phyloP scores from a whole-genome alignment of 768 basidiomycete species.

The Exsudoporus frostii region DNA sequence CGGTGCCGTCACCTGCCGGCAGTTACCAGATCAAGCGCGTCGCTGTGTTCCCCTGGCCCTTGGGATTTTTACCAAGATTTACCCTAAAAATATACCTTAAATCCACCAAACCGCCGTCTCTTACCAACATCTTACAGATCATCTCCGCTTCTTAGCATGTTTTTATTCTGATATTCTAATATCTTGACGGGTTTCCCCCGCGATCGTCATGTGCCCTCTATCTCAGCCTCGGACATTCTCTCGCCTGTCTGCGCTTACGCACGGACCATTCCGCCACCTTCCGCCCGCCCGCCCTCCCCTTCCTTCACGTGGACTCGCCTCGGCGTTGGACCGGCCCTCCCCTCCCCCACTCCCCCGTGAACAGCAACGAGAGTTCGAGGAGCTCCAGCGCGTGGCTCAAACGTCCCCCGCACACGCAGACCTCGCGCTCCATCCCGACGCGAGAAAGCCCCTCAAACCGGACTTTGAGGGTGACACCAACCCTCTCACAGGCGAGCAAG shows the following conservation, averaged over 20 bases:
- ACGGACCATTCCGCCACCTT: neutral
- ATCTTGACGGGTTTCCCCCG: neutral
- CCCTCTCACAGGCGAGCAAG: conserved; percentile 78
- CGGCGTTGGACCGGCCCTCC: conserved; percentile 53
- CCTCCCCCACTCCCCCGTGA: conserved; percentile 74
- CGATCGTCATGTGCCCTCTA: too few species aligned
- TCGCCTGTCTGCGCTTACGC: neutral
- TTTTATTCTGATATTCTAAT: neutral
- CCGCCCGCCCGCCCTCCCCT: neutral
- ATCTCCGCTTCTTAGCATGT: too few species aligned
- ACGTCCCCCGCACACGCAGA: conserved; percentile 38
- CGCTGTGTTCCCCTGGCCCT: neutral
- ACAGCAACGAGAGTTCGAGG: conserved; percentile 84
- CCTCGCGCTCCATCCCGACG: conserved; percentile 66
- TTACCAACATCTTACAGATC: too few species aligned
- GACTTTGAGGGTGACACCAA: conserved; percentile 83
- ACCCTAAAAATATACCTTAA: neutral
- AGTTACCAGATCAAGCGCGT: neutral
- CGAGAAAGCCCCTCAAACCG: conserved; percentile 50
- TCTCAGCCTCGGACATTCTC: too few species aligned
- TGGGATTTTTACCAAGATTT: conserved; percentile 1
- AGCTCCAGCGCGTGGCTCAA: conserved; percentile 66
- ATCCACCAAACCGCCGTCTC: too few species aligned
- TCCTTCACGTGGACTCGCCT: conserved; percentile 17
- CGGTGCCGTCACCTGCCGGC: neutral